Evolutionary conservation across 1,284 basidiomycete genomes (phyloP).

Genomic region (Microbotryomycetes sp.): DNA sequence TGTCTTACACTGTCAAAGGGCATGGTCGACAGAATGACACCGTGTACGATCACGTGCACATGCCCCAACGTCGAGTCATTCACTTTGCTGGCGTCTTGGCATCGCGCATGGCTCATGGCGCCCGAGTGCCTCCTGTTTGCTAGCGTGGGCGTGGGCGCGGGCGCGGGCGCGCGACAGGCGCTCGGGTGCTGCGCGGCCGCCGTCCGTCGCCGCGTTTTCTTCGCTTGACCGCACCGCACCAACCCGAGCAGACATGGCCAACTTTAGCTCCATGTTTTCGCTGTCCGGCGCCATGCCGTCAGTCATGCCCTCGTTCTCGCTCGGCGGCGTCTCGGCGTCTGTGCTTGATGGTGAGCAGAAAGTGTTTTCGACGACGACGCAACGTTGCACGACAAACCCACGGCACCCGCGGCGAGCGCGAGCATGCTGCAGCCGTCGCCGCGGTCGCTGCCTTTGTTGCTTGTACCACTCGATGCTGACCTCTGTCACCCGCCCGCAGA

Average conservation of each 20-base stretch:
- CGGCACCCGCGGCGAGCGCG: background rate
- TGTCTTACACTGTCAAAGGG: too few species aligned
- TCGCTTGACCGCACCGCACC: too few species aligned
- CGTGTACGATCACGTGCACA: too few species aligned
- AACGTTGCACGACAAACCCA: background rate
- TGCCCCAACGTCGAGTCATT: too few species aligned
- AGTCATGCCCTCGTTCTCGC: constrained; percentile 22
- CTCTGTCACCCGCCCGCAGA: constrained; percentile 5
- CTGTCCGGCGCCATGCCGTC: background rate
- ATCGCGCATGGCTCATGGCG: too few species aligned
- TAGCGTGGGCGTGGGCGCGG: too few species aligned
- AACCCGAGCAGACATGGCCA: background rate
- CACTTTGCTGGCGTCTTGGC: too few species aligned
- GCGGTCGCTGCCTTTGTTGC: background rate
- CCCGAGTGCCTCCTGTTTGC: too few species aligned
- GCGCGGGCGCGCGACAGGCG: too few species aligned
- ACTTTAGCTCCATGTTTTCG: background rate
- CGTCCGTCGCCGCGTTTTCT: too few species aligned
- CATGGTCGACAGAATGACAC: too few species aligned
- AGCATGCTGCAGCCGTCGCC: background rate
- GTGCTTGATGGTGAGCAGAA: constrained; percentile 25
- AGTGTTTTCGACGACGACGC: background rate
- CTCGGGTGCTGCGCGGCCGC: too few species aligned
- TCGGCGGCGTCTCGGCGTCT: constrained; percentile 28
- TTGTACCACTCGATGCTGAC: background rate